These are phyloP conservation scores for Musa beccarii DNA, from an alignment of 176 grass and related monocot species.

Conservation along the genomic window DNA sequence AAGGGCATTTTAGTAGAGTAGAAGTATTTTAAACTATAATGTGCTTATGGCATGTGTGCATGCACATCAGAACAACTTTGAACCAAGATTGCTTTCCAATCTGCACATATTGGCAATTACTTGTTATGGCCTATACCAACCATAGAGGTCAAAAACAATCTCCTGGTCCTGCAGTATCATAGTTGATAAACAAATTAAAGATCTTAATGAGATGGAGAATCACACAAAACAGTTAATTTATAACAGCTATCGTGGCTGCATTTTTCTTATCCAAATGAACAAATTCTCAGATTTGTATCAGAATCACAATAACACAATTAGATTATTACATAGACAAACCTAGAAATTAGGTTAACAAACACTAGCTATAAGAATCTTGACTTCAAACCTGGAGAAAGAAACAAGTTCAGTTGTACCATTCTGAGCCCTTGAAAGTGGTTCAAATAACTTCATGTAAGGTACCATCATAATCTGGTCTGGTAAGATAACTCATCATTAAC, in stretches of 20 bases:
- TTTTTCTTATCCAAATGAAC: neutral
- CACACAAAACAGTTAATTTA: neutral
- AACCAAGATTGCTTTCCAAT: neutral
- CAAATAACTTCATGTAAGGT: neutral
- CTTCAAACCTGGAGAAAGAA: neutral
- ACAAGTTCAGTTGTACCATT: neutral
- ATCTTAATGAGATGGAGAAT: neutral
- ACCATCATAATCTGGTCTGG: neutral
- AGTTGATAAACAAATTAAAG: neutral
- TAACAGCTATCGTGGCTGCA: neutral
- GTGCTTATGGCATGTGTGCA: neutral
- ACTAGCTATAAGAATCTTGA: no score
- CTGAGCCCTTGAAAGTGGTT: neutral
- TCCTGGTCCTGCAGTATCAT: neutral
- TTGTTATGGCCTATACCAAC: no score
- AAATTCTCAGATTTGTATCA: neutral
- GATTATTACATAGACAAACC: no score
- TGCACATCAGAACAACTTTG: neutral
- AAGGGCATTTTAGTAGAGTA: neutral
- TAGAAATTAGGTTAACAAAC: no score
- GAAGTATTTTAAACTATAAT: neutral
- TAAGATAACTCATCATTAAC: no score
- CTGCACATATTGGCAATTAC: no score
- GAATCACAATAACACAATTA: neutral
- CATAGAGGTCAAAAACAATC: no score